Percentiles rank a stretch among this genome's conserved stretches.
These are phyloP conservation scores for Candida sithepensis DNA, from an alignment of 805 yeast genomes.

Conservation along the genomic window DNA sequence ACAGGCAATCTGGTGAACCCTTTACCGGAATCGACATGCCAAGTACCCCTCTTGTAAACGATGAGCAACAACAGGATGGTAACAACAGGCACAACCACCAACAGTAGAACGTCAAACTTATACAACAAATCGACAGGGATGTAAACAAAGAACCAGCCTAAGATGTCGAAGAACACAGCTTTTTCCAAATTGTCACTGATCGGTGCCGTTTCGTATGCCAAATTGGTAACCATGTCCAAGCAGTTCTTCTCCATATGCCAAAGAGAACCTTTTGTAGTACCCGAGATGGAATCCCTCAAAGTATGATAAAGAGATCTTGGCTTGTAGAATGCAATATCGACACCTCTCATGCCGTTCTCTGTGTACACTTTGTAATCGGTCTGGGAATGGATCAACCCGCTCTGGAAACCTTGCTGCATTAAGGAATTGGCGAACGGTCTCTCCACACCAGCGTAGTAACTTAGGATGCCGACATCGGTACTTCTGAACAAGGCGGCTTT, in stretches of 20 bases:
- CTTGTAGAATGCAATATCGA: conserved; percentile 85
- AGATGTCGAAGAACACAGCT: conserved; percentile 64
- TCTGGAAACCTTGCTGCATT: conserved; percentile 81
- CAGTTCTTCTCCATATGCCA: conserved; percentile 83
- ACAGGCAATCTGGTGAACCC: conserved; percentile 58
- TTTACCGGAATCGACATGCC: conserved; percentile 41
- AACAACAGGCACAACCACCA: conserved; percentile 54
- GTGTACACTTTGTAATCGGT: conserved; percentile 80
- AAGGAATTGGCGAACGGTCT: conserved; percentile 77
- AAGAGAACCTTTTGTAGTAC: conserved; percentile 62
- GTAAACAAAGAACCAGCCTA: conserved; percentile 54
- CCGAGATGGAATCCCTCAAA: conserved; percentile 59
- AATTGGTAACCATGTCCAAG: conserved; percentile 49
- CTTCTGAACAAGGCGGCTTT: conserved; percentile 78
- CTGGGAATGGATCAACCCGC: conserved; percentile 68
- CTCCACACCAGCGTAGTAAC: conserved; percentile 50
- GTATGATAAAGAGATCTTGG: conserved; percentile 88
- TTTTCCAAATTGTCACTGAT: conserved; percentile 31
- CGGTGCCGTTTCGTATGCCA: conserved; percentile 37
- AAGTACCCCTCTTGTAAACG: conserved; percentile 41
- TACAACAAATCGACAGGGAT: conserved; percentile 48
- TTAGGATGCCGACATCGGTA: conserved; percentile 71
- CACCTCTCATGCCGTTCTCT: conserved; percentile 69
- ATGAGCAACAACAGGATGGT: conserved; percentile 44
- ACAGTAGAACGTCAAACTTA: conserved; percentile 47